phyloP scores from a whole-genome alignment of 208 protist species.

The Angomonas ambiguus region DNA sequence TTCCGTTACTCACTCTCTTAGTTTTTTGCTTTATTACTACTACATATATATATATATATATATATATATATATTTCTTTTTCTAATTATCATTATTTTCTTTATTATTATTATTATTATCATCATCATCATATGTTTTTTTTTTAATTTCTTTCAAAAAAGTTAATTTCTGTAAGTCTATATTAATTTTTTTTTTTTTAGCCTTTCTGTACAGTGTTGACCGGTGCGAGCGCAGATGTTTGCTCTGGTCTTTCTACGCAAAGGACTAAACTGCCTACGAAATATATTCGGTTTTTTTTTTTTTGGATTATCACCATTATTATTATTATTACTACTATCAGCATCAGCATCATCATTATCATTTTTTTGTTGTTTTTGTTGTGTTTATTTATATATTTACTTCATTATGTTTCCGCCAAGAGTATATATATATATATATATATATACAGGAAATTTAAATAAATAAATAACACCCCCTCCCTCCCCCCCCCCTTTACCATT shows the following conservation, averaged over 20 bases:
- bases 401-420: background rate
- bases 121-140: background rate
- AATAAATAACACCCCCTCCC: background rate
- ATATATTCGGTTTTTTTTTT: background rate
- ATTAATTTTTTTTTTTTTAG: too few species aligned
- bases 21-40: constrained; percentile 8
- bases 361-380: background rate
- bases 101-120: constrained; percentile 15
- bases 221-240: too few species aligned
- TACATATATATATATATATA: constrained; percentile 2
- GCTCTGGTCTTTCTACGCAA: too few species aligned
- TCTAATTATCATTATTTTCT: constrained; percentile 3
- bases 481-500: too few species aligned
- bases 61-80: constrained; percentile 5
- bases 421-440: too few species aligned
- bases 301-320: background rate
- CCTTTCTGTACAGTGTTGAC: too few species aligned
- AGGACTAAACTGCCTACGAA: too few species aligned
- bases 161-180: too few species aligned
- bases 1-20: constrained; percentile 9
- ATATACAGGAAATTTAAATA: too few species aligned
- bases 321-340: too few species aligned
- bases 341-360: too few species aligned
- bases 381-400: background rate
- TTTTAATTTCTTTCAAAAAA: too few species aligned